Percentiles rank a stretch among this genome's conserved stretches.
Evolutionary conservation across 345 rosid genomes (phyloP).

Genomic region (Balakata baccata): DNA sequence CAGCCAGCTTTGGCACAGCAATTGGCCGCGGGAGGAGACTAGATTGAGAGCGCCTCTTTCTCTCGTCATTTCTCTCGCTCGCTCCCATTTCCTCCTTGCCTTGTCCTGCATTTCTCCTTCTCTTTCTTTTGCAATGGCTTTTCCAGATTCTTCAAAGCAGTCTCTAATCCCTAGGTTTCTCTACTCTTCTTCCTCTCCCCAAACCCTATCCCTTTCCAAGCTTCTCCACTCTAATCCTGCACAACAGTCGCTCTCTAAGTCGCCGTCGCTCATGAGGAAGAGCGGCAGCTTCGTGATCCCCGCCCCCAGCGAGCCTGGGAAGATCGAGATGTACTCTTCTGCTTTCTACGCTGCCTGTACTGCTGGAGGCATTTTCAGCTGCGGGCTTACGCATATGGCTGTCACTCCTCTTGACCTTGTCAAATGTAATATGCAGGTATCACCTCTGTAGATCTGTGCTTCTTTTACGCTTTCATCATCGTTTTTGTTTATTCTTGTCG

Average conservation of each 20-base stretch:
- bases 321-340: slow-evolving; percentile 86
- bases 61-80: slow-evolving; percentile 11
- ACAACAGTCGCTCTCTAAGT: slow-evolving; percentile 19
- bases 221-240: slow-evolving; percentile 24
- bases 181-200: slow-evolving; percentile 44
- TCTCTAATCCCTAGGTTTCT: slow-evolving; percentile 69
- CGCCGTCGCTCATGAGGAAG: slow-evolving; percentile 17
- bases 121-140: slow-evolving; percentile 35
- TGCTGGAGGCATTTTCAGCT: slow-evolving; percentile 82
- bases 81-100: neutral
- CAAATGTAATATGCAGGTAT: slow-evolving; percentile 99
- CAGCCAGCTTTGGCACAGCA: slow-evolving; percentile 9
- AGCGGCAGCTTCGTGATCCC: slow-evolving; percentile 34
- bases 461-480: slow-evolving; percentile 12
- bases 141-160: slow-evolving; percentile 39
- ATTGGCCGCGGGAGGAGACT: slow-evolving; percentile 36
- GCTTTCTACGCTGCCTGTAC: slow-evolving; percentile 91
- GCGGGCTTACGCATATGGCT: slow-evolving; percentile 90
- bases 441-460: neutral
- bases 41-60: slow-evolving; percentile 4
- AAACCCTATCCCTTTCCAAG: slow-evolving; percentile 28
- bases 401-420: slow-evolving; percentile 99
- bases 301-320: slow-evolving; percentile 66
- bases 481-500: neutral
- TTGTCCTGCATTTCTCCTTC: neutral